Evolutionary conservation across 805 yeast species (phyloP).

Genomic region (Lachancea cidri): DNA sequence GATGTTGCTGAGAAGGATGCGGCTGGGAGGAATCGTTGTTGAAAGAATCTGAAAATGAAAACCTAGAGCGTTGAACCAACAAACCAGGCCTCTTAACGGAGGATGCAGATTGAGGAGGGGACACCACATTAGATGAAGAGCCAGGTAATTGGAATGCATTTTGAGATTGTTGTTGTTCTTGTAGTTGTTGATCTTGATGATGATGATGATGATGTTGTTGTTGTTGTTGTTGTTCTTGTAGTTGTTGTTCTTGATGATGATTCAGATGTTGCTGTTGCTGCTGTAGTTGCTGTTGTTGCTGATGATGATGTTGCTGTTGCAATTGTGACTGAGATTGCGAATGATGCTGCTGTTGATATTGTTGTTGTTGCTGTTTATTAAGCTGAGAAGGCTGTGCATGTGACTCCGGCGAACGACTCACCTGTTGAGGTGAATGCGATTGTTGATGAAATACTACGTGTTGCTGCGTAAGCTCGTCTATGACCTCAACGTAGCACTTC

Average conservation of each 20-base stretch:
- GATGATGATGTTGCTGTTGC: conserved; percentile 7
- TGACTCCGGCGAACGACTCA: not conserved
- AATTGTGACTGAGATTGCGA: conserved; percentile 6
- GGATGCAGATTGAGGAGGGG: conserved; percentile 26
- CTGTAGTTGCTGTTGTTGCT: conserved; percentile 1
- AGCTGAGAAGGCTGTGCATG: conserved; percentile 1
- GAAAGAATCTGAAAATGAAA: conserved; percentile 64
- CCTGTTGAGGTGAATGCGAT: conserved; percentile 6
- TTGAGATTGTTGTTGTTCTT: conserved; percentile 14
- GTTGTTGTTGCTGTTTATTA: not conserved
- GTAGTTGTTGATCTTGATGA: conserved; percentile 8
- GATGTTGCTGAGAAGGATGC: conserved; percentile 13
- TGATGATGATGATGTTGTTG: conserved; percentile 12
- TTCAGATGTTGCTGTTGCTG: conserved; percentile 4
- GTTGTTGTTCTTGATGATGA: conserved; percentile 12
- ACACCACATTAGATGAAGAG: conserved; percentile 15
- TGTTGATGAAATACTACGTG: conserved; percentile 17
- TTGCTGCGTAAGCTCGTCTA: conserved; percentile 33
- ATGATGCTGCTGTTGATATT: conserved; percentile 3
- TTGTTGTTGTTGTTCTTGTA: conserved; percentile 13
- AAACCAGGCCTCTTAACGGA: conserved; percentile 48
- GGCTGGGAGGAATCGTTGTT: conserved; percentile 26
- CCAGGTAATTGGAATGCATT: conserved; percentile 15
- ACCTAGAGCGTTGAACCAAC: conserved; percentile 59
- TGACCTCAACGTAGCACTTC: conserved; percentile 38